A percentile compares a stretch with the other conserved stretches of the same genome.
Conservation (phyloP, 2,329 filamentous ascomycete genomes). For the Fusarium bactridioides region DNA sequence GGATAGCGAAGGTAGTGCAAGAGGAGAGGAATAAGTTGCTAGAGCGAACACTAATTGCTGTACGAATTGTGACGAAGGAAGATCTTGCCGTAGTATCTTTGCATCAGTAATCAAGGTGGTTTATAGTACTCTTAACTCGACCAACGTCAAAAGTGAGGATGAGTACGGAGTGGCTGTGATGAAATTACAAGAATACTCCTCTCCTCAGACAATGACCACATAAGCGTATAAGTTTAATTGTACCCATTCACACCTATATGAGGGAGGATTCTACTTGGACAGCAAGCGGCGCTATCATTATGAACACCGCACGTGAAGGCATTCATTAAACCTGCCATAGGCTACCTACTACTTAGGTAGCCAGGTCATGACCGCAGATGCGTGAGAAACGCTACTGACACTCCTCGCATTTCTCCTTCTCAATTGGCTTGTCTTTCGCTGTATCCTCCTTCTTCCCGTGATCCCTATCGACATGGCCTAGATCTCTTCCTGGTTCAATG, state of each 20-base stretch:
- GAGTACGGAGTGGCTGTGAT: background rate
- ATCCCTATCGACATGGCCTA: conserved; percentile 81
- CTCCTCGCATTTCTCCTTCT: conserved; percentile 39
- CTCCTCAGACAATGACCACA: background rate
- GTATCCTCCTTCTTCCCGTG: conserved; percentile 35
- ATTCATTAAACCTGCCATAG: background rate
- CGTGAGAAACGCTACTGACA: conserved; percentile 30
- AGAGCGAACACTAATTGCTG: conserved; percentile 26
- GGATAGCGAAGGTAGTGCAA: conserved; percentile 2
- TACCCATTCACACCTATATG: background rate
- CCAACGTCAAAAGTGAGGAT: background rate
- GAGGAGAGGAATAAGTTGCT: conserved; percentile 12
- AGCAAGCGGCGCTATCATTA: background rate
- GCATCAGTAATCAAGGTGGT: background rate
- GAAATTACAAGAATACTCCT: background rate
- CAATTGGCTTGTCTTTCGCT: background rate
- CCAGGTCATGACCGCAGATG: background rate
- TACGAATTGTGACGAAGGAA: conserved; percentile 7
- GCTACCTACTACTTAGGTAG: background rate
- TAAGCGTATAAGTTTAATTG: background rate
- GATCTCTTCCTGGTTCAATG: conserved; percentile 77
- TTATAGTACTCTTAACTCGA: background rate
- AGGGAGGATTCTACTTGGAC: background rate
- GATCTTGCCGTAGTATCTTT: background rate
- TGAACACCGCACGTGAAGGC: background rate